Evolutionary conservation across 2,329 filamentous ascomycete species (phyloP).

Genomic region (Fusarium pseudograminearum): DNA sequence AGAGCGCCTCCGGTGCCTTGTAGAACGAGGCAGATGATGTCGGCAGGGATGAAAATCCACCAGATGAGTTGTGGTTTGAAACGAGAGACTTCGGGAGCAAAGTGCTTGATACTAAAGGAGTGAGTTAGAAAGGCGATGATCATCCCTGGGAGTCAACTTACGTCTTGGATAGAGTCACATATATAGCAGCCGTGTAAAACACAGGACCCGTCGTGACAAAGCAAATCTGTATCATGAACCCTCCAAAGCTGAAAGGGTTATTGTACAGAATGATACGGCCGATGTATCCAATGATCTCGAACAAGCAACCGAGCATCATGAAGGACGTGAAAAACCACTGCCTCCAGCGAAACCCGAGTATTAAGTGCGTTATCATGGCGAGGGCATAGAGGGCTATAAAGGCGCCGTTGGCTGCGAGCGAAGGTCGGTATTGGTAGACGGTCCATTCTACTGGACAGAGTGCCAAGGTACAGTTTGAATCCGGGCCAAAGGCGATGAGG

Average conservation of each 20-base stretch:
- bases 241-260: conserved; percentile 68
- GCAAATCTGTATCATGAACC: conserved; percentile 72
- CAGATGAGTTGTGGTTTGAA: conserved; percentile 57
- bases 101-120: conserved; percentile 52
- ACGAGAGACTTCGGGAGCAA: conserved; percentile 56
- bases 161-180: conserved; percentile 67
- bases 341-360: conserved; percentile 57
- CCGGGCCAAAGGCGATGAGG: conserved; percentile 57
- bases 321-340: conserved; percentile 59
- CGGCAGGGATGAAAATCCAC: conserved; percentile 64
- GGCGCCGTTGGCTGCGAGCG: conserved; percentile 55
- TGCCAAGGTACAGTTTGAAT: conserved; percentile 63
- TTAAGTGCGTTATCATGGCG: conserved; percentile 58
- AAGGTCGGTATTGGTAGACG: conserved; percentile 62
- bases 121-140: not conserved
- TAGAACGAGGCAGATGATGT: conserved; percentile 65
- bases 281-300: conserved; percentile 72
- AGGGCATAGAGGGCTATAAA: conserved; percentile 61
- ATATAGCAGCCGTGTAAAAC: conserved; percentile 70
- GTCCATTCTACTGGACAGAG: conserved; percentile 60
- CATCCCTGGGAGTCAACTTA: conserved; percentile 25
- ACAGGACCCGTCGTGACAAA: conserved; percentile 58
- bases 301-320: conserved; percentile 66
- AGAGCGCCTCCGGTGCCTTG: conserved; percentile 68
- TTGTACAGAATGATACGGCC: conserved; percentile 67